Conservation (phyloP, 257 asterid genomes). For the Gardenia jasminoides region DNA sequence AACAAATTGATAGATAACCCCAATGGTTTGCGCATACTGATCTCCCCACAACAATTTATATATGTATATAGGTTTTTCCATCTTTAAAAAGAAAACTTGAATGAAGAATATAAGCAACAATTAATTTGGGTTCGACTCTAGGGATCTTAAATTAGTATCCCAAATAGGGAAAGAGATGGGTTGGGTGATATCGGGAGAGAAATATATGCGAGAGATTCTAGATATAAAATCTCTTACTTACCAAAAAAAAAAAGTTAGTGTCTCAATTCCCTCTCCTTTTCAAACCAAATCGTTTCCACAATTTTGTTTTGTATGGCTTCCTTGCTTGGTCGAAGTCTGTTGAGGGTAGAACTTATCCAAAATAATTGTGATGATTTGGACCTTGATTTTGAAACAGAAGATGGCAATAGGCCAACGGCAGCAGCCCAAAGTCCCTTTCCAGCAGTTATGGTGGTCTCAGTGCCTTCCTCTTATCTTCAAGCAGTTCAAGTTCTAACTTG, state of each 20-base stretch:
- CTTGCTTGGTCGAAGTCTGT: too few relatives aligned
- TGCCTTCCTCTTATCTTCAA: background rate
- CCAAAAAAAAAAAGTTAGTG: too few relatives aligned
- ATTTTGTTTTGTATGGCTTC: background rate
- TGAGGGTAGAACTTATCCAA: slow-evolving; percentile 4
- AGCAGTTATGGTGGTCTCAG: background rate
- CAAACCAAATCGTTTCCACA: background rate
- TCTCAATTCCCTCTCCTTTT: background rate
- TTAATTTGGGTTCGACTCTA: too few relatives aligned
- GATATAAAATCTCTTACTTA: too few relatives aligned
- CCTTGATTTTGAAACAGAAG: background rate
- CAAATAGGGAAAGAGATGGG: too few relatives aligned
- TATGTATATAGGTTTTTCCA: too few relatives aligned
- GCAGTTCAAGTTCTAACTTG: background rate
- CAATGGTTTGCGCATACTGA: background rate
- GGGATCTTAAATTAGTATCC: too few relatives aligned
- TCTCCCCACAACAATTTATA: too few relatives aligned
- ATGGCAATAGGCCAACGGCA: background rate
- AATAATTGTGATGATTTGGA: background rate
- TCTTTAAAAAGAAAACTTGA: too few relatives aligned
- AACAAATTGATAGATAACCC: background rate
- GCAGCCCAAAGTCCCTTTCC: slow-evolving; percentile 14
- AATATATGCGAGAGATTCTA: too few relatives aligned
- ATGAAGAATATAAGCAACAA: too few relatives aligned
- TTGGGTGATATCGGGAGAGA: too few relatives aligned